Evolutionary conservation across 2,329 filamentous ascomycete species (phyloP).

Genomic region (Pseudogymnoascus verrucosus): DNA sequence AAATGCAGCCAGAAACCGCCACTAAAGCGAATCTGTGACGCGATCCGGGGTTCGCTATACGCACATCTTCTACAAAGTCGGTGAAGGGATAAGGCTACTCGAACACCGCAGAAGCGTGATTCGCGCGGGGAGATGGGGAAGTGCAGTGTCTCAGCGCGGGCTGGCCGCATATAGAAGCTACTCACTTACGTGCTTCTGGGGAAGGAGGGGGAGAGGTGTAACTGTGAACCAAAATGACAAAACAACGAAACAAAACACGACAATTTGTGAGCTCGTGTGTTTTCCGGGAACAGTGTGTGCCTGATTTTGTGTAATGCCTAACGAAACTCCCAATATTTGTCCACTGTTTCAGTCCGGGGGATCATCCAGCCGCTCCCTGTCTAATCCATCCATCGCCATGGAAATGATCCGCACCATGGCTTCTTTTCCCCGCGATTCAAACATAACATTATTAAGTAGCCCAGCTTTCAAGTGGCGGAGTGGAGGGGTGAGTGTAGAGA

Average conservation of each 20-base stretch:
- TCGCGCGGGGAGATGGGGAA: neutral
- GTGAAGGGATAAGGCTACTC: too few relatives aligned
- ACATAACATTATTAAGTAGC: neutral
- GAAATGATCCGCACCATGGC: neutral
- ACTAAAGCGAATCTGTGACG: neutral
- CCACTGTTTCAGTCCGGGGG: too few relatives aligned
- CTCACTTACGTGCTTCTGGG: neutral
- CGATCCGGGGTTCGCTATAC: neutral
- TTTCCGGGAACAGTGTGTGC: neutral
- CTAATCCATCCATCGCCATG: too few relatives aligned
- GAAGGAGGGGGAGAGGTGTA: neutral
- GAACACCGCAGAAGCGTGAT: neutral
- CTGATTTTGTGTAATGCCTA: neutral
- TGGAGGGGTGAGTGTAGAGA: neutral
- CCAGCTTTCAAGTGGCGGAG: neutral
- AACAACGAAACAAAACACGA: neutral
- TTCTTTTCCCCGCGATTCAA: neutral
- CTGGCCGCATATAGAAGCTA: neutral
- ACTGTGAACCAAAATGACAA: neutral
- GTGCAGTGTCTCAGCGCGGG: neutral
- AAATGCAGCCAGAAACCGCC: neutral
- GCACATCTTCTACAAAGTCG: neutral
- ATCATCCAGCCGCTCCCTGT: too few relatives aligned
- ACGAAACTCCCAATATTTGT: neutral
- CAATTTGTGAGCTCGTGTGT: neutral